These are phyloP conservation scores for Cercospora beticola DNA, from an alignment of 2,329 filamentous ascomycete species.

Conservation along the genomic window DNA sequence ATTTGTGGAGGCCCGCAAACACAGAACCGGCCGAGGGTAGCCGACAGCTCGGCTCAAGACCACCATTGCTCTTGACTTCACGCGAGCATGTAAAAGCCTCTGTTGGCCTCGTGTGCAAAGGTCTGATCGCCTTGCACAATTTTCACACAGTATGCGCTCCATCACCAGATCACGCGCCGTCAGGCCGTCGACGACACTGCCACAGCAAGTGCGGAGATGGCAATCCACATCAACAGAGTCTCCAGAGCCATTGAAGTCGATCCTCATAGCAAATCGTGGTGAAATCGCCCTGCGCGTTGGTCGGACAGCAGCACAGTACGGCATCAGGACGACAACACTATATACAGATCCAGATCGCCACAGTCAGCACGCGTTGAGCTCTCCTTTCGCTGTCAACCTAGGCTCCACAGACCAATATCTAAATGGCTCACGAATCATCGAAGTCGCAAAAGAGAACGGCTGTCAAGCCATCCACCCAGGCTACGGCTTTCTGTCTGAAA, in stretches of 20 bases:
- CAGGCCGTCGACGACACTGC: conserved; percentile 21
- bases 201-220: conserved; percentile 26
- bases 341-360: conserved; percentile 89
- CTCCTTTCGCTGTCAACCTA: conserved; percentile 79
- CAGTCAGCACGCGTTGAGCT: conserved; percentile 84
- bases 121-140: neutral
- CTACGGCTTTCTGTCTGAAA: conserved; percentile 93
- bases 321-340: conserved; percentile 88
- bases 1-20: neutral
- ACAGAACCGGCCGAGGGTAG: neutral
- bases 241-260: conserved; percentile 53
- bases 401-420: conserved; percentile 84
- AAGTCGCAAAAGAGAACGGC: conserved; percentile 77
- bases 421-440: conserved; percentile 88
- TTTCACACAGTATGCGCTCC: conserved; percentile 25
- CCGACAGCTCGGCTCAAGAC: conserved; percentile 13
- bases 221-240: conserved; percentile 26
- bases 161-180: conserved; percentile 26
- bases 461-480: conserved; percentile 93
- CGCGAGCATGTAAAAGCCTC: neutral
- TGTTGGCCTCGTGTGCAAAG: conserved; percentile 9
- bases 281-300: conserved; percentile 95
- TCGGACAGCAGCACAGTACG: conserved; percentile 80
- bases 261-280: conserved; percentile 93
- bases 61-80: neutral